These are phyloP conservation scores for Populus alba DNA, from an alignment of 345 rosid genomes.

Conservation along the genomic window DNA sequence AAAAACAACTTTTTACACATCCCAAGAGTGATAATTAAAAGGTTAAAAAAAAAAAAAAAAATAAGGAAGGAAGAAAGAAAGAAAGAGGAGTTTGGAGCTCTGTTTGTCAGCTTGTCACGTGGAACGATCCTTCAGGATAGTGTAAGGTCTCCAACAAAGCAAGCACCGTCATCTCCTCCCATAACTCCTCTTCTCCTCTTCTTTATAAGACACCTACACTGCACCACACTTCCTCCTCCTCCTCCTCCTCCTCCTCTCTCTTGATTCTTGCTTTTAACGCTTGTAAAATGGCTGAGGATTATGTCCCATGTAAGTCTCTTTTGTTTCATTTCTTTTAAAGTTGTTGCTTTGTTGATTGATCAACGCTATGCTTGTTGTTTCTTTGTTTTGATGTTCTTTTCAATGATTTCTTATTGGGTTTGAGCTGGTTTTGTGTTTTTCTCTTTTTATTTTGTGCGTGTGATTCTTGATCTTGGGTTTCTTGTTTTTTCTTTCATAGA, in stretches of 20 bases:
- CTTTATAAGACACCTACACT: background rate
- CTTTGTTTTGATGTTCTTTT: background rate
- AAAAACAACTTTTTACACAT: no score
- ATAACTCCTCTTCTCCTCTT: constrained; percentile 18
- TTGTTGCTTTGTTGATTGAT: constrained; percentile 9
- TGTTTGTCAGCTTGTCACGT: background rate
- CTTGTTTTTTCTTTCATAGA: constrained; percentile 9
- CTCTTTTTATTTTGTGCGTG: background rate
- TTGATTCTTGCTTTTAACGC: constrained; percentile 7
- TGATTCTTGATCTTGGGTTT: background rate
- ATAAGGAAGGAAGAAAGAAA: no score
- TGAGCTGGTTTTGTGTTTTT: constrained; percentile 4
- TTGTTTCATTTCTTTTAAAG: background rate
- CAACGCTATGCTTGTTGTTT: background rate
- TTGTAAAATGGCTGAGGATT: constrained; percentile 41
- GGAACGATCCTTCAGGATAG: background rate
- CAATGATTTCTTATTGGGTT: constrained; percentile 14
- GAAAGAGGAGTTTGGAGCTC: background rate
- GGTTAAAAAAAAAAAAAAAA: background rate
- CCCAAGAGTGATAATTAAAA: no score
- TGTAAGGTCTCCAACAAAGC: background rate
- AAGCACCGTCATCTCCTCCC: constrained; percentile 13
- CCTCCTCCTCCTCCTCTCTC: constrained; percentile 10
- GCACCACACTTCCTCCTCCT: background rate
- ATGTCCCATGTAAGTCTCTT: constrained; percentile 34